Evolutionary conservation across 2,329 filamentous ascomycete genomes (phyloP), one percentile per base, ranked within the genome.

Genomic region (Ilyonectria destructans): DNA sequence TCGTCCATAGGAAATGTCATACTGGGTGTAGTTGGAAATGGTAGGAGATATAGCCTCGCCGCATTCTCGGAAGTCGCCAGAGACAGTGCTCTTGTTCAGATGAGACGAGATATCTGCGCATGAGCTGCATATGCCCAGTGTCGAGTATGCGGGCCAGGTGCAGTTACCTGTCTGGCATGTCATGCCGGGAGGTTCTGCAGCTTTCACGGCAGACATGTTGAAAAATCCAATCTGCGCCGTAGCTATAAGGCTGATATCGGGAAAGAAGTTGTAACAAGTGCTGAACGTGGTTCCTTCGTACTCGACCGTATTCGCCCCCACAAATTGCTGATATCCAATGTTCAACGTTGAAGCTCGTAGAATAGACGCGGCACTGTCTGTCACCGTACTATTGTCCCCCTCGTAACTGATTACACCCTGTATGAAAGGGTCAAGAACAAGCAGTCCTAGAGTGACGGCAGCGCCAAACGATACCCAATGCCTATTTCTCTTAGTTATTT

Each of bases 381-480:
- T 6, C 3, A 29, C 17, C 10, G 10, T n/a, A 13, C 45, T 21
- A 8, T 49, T 46, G 6, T 45, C 19, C 15, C 61, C 61, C 21
- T 58, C 29, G 13, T 64, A 64, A 21, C 21, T 17, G 19, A 64
- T 49, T 13, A 64, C 5, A 10, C 61, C 54, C 6, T 64, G 61
- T n/a, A 64, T 31, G 15, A 64, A 40, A 9, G 61, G 45, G 31
- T 58, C 61, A 19, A 64, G 17, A 17, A 54, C 45, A 2, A 64
- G 61, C 1, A 64, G 26, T 1, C 12, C 61, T 2, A 64, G 4
- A 1, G 54, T 64, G 33, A 64, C 55, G 31, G 15, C 33, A 9
- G 54, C 61, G n/a, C 61, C 61, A 58, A 64, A 64, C 19, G 37
- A 58, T n/a, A 58, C 54, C 54, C 61, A 64, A 26, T 58, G 45